Evolutionary conservation across 2,329 filamentous ascomycete species (phyloP).

Genomic region (Macrophomina pseudophaseolina): DNA sequence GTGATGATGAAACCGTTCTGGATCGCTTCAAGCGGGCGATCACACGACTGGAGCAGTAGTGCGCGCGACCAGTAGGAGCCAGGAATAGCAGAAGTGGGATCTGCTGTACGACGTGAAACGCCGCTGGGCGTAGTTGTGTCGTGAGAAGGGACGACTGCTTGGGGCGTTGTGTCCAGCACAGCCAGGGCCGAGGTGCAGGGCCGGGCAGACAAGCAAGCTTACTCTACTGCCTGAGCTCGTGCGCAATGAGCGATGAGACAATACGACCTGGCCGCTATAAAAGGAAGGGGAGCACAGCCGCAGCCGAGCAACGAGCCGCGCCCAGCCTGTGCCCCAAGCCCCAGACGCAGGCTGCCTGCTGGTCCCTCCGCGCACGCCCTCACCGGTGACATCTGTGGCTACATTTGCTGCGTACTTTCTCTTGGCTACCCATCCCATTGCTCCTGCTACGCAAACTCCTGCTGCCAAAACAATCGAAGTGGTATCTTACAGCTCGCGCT

Average conservation of each 20-base stretch:
- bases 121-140: background rate
- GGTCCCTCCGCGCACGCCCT: background rate
- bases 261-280: slow-evolving; percentile 14
- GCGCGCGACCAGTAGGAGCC: slow-evolving; percentile 5
- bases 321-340: background rate
- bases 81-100: background rate
- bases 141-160: background rate
- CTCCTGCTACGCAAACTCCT: background rate
- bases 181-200: slow-evolving; percentile 10
- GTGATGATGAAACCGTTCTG: slow-evolving; percentile 26
- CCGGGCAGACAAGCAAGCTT: background rate
- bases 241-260: slow-evolving; percentile 12
- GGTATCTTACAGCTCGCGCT: slow-evolving; percentile 18
- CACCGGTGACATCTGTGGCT: slow-evolving; percentile 1
- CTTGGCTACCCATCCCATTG: background rate
- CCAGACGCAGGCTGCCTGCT: slow-evolving; percentile 2
- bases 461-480: background rate
- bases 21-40: slow-evolving; percentile 21
- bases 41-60: slow-evolving; percentile 9
- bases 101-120: background rate
- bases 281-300: slow-evolving; percentile 21
- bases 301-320: background rate
- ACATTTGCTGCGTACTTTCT: background rate
- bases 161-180: slow-evolving; percentile 10
- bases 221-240: slow-evolving; percentile 1